Evolutionary conservation across 2,329 filamentous ascomycete genomes (phyloP).

Genomic region (Xylariaceae sp.): DNA sequence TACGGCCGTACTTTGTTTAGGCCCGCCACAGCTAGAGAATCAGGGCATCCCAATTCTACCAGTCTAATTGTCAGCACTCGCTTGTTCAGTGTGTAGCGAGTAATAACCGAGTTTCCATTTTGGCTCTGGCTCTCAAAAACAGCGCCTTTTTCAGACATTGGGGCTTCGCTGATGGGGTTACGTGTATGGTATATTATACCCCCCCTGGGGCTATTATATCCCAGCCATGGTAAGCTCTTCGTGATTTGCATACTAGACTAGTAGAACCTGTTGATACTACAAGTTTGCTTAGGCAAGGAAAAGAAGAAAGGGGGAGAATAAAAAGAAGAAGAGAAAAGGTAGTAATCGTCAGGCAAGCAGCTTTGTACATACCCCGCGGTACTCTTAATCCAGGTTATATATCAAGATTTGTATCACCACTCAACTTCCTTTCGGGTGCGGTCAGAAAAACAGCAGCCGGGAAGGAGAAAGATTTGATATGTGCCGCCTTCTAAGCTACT

Average conservation of each 20-base stretch:
- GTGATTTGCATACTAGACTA: neutral
- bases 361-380: constrained; percentile 3
- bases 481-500: constrained; percentile 19
- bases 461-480: constrained; percentile 21
- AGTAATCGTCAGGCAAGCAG: constrained; percentile 17
- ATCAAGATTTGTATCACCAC: too few relatives aligned
- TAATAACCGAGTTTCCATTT: constrained; percentile 3
- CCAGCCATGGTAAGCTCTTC: neutral
- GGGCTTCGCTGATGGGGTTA: neutral
- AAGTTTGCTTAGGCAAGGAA: neutral
- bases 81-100: neutral
- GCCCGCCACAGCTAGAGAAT: constrained; percentile 10
- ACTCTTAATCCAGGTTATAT: neutral
- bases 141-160: too few relatives aligned
- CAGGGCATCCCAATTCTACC: constrained; percentile 1
- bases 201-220: neutral
- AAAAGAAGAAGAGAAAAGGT: neutral
- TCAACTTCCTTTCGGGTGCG: neutral
- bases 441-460: constrained; percentile 7
- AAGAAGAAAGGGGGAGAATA: neutral
- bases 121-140: constrained; percentile 3
- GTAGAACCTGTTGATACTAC: too few relatives aligned
- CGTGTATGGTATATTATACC: too few relatives aligned
- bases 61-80: constrained; percentile 18
- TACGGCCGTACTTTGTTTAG: constrained; percentile 1